A percentile compares a stretch with the other conserved stretches of the same genome.
Evolutionary conservation across 2,329 filamentous ascomycete genomes (phyloP).

Genomic region (Trichoderma sp.): DNA sequence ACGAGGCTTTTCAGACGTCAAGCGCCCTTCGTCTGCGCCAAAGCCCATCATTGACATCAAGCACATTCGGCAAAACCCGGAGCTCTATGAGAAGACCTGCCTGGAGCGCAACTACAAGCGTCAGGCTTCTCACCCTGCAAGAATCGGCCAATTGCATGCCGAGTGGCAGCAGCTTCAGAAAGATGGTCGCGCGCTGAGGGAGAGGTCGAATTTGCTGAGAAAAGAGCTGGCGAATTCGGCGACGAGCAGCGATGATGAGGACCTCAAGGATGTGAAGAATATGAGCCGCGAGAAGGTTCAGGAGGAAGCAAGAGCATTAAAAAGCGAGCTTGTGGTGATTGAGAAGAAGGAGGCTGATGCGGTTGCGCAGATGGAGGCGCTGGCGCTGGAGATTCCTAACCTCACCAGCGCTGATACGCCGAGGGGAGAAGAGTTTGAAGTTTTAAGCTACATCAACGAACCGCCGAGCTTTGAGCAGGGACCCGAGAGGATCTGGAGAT

Average conservation of each 20-base stretch:
- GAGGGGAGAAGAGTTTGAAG: constrained; percentile 63
- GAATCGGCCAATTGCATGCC: constrained; percentile 60
- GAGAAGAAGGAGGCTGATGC: constrained; percentile 65
- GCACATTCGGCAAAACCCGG: constrained; percentile 84
- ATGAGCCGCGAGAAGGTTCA: constrained; percentile 59
- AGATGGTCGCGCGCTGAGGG: constrained; percentile 63
- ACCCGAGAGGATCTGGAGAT: constrained; percentile 58
- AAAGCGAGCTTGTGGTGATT: constrained; percentile 62
- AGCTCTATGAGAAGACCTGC: constrained; percentile 82
- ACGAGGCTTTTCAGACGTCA: constrained; percentile 29
- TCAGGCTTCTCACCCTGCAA: constrained; percentile 58
- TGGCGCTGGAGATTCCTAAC: constrained; percentile 84
- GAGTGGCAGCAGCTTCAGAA: constrained; percentile 64
- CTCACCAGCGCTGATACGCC: constrained; percentile 79
- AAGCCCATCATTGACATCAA: constrained; percentile 82
- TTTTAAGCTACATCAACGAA: constrained; percentile 80
- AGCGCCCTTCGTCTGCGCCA: constrained; percentile 71
- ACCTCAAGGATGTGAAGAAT: constrained; percentile 41
- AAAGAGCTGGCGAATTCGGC: constrained; percentile 57
- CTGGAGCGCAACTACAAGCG: constrained; percentile 78
- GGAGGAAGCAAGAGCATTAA: constrained; percentile 66
- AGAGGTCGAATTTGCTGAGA: constrained; percentile 68
- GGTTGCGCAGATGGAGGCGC: constrained; percentile 66
- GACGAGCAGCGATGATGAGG: constrained; percentile 50
- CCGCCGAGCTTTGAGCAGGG: constrained; percentile 51